Base-by-base conservation (phyloP, 2,329 filamentous ascomycete species). In the Penicillium nordicum region DNA sequence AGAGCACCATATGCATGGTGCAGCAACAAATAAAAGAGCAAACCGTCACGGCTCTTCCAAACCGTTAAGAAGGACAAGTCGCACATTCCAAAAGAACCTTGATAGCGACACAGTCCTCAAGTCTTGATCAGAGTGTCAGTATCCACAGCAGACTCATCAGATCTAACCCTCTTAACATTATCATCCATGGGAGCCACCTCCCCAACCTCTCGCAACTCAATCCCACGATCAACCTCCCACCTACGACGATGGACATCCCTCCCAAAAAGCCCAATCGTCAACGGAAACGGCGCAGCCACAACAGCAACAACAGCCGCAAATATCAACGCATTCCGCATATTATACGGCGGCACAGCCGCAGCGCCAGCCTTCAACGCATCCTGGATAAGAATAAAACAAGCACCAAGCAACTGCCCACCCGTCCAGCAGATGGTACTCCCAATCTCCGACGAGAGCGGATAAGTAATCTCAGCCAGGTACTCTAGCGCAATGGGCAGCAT, bases 401-500 rank as follows among this genome's bases (percentile, higher is more conserved):
- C 92, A 12, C 94, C 94, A 0, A 95, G 75, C 8, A 97, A 74
- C 77, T 97, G 93, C 0, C 94, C 93, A 6, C 88, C 88, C 1
- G 84, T 83, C 94, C 94, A 97, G 67, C 88, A 89, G 23, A 95
- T 79, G 29, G 89, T 91, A 59, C 85, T 89, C 0, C 89, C 90
- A 43, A 97, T 83, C 74, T 96, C 93, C 0, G 94, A 92, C 40
- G 86, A 88, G 27, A 95, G 85, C 0, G 94, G 94, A 68, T 94
- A 90, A 5, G 89, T 92, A 57, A 96, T 83, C 72, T 97, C 91
- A 50, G 90, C 89, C 16, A 97, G 79, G 65, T 89, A 92, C 74
- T 99, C 94, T 48, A 97, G 82, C 6, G 86, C 89, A 37, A 96
- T 83, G 3, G 94, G 94, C 0, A 97, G 81, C 3, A 97, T 77